These are phyloP conservation scores for Globisporangium spinosum DNA, from an alignment of 352 stramenopile genomes.

Conservation along the genomic window DNA sequence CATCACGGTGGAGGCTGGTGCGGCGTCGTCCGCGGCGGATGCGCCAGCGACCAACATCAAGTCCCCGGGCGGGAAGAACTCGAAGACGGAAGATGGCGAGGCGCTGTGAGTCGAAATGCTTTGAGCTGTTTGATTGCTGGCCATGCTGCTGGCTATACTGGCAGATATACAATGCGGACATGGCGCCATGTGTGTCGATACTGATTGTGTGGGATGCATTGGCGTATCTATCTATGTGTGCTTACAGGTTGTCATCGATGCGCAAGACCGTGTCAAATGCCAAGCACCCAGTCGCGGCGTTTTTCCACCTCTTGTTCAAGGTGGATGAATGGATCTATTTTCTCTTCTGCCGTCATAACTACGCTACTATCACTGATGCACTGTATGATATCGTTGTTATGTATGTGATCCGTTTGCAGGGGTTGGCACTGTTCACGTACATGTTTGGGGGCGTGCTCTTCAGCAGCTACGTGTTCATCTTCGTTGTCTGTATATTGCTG, in stretches of 20 bases:
- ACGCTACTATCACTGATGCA: background rate
- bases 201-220: background rate
- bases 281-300: constrained; percentile 91
- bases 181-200: background rate
- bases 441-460: constrained; percentile 91
- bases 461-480: constrained; percentile 95
- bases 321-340: constrained; percentile 9
- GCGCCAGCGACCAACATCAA: constrained; percentile 21
- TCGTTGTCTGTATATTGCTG: constrained; percentile 95
- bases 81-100: constrained; percentile 42
- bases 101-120: constrained; percentile 43
- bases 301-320: constrained; percentile 98
- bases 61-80: constrained; percentile 6
- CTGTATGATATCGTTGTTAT: background rate
- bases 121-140: background rate
- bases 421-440: constrained; percentile 91
- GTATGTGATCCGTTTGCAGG: constrained; percentile 17
- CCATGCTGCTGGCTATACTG: background rate
- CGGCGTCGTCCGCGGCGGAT: constrained; percentile 8
- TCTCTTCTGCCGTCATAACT: background rate
- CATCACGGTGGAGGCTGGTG: constrained; percentile 55
- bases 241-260: constrained; percentile 61
- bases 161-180: background rate
- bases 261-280: constrained; percentile 62
- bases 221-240: background rate